phyloP scores from a whole-genome alignment of 2,329 filamentous ascomycete species.

The Sporothrix brunneoviolacea region DNA sequence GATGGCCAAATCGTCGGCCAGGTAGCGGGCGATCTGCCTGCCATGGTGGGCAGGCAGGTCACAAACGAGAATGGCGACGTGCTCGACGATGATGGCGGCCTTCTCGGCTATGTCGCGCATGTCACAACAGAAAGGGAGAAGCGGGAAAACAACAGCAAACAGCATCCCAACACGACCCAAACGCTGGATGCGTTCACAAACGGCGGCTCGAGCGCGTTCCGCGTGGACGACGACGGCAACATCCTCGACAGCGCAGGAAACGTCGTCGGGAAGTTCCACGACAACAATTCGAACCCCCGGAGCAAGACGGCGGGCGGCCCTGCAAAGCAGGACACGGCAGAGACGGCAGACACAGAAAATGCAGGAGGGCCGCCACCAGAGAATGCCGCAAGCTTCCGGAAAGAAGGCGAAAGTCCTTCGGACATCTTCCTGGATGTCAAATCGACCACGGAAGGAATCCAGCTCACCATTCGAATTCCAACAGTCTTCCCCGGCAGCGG shows the following conservation, averaged over 20 bases:
- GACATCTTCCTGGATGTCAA: constrained; percentile 53
- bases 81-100: constrained; percentile 35
- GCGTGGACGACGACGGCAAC: constrained; percentile 40
- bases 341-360: constrained; percentile 31
- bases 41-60: constrained; percentile 46
- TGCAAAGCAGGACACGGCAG: too few relatives aligned
- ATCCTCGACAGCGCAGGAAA: constrained; percentile 39
- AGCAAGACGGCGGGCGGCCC: too few relatives aligned
- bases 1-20: constrained; percentile 46
- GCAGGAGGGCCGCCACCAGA: constrained; percentile 19
- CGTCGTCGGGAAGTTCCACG: constrained; percentile 42
- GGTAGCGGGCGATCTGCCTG: constrained; percentile 47
- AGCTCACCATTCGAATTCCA: constrained; percentile 51
- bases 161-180: constrained; percentile 7
- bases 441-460: constrained; percentile 51
- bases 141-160: background rate
- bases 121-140: constrained; percentile 22
- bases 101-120: constrained; percentile 39
- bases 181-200: constrained; percentile 28
- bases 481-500: constrained; percentile 41
- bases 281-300: too few relatives aligned
- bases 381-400: constrained; percentile 30
- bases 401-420: constrained; percentile 38
- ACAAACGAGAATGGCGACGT: constrained; percentile 39
- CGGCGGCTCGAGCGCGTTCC: constrained; percentile 29